Percentiles rank a stretch among this genome's conserved stretches.
These are phyloP conservation scores for Blastocystis sp. DNA, from an alignment of 352 stramenopile species.

Conservation along the genomic window DNA sequence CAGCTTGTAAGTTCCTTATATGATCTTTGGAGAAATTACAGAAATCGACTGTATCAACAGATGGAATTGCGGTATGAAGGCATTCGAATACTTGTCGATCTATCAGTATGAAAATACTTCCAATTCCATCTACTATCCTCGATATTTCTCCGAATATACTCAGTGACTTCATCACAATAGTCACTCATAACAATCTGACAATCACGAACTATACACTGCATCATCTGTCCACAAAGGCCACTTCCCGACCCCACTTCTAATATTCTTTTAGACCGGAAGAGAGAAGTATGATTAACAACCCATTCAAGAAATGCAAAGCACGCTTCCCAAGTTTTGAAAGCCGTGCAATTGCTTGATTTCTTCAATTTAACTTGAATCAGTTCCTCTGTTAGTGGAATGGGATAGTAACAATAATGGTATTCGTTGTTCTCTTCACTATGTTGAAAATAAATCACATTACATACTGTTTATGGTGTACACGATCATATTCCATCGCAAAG, in stretches of 20 bases:
- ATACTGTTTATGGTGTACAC: constrained; percentile 32
- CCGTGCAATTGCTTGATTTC: constrained; percentile 27
- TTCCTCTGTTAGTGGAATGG: constrained; percentile 4
- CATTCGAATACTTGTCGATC: not conserved
- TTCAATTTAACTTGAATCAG: constrained; percentile 34
- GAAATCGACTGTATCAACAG: constrained; percentile 11
- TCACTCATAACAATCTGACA: constrained; percentile 43
- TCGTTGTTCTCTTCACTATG: constrained; percentile 18
- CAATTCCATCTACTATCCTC: constrained; percentile 28
- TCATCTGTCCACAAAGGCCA: constrained; percentile 51
- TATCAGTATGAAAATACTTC: too few species aligned
- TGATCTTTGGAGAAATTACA: constrained; percentile 13
- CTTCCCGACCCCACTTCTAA: constrained; percentile 53
- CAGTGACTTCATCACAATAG: constrained; percentile 45
- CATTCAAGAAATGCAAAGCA: constrained; percentile 62
- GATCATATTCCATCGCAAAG: constrained; percentile 34
- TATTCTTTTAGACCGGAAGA: not conserved
- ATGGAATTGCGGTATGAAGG: not conserved
- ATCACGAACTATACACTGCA: constrained; percentile 39
- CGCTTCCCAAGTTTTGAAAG: constrained; percentile 56
- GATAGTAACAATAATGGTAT: constrained; percentile 59
- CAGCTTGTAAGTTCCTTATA: not conserved
- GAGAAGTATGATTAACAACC: not conserved
- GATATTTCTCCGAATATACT: constrained; percentile 50
- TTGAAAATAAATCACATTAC: not conserved